Base-by-base conservation (phyloP, 2,329 filamentous ascomycete species). In the Aspergillus cejpii region DNA sequence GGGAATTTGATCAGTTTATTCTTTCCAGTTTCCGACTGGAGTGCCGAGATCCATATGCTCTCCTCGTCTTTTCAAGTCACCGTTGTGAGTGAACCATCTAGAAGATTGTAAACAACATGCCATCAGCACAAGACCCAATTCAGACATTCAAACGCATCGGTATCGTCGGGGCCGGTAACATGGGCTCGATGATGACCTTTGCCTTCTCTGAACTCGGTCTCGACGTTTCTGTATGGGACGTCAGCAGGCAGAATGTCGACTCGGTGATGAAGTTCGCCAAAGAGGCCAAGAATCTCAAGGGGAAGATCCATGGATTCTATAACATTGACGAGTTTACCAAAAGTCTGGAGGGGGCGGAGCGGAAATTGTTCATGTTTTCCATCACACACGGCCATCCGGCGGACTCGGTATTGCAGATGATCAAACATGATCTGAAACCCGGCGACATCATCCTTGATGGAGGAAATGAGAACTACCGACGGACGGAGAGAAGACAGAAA, bases 401-500 rank as follows among this genome's bases (percentile, higher is more conserved):
- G 1, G 66, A 69, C 41, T 61, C 58, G 0, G 62, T 67, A 3
- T 46, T 69, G 19, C 48, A 37, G 12, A 57, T 59, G 55, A 61
- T 80, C 21, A 69, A 72, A 51, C 69, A 71, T 1, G 68, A 77
- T 48, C 66, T 87, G 3, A 70, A 74, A 14, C 68, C 69, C 36
- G 78, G 77, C 11, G 83, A 87, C 58, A 78, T 86, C 41, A 79
- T 87, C 43, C 72, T 87, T 24, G 83, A 86, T 57, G 80, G 78
- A 7, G 79, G 78, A 0, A 87, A 86, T 55, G 82, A 87, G 62
- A 72, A 83, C 58, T 85, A 79, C 64, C 65, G 73, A 27, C 79
- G 77, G 37, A 86, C 83, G 0, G 78, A 87, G 58, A 62, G 79
- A 8, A 68, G 81, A 29, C 82, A 85, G 55, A 69, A 70, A 23